Conservation (phyloP, 345 rosid species). For the Kandelia obovata region DNA sequence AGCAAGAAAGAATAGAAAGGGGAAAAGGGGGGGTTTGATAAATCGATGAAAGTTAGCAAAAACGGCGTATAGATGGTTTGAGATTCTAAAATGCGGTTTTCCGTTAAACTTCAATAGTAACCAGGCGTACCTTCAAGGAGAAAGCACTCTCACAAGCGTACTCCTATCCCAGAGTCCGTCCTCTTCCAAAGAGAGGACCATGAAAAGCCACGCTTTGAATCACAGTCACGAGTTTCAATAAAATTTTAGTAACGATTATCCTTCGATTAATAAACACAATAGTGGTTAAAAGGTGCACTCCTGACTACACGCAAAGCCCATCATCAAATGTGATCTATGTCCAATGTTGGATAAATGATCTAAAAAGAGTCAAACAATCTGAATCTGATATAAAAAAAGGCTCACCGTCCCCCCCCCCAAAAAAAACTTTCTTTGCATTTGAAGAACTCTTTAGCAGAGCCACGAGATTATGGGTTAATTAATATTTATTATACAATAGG, state of each 20-base stretch:
- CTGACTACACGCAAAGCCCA: too few species aligned
- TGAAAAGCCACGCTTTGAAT: conserved; percentile 44
- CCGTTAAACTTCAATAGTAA: conserved; percentile 35
- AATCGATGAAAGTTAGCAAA: neutral
- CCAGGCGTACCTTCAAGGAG: conserved; percentile 23
- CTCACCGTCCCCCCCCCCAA: too few species aligned
- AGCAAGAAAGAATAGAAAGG: neutral
- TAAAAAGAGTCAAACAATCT: too few species aligned
- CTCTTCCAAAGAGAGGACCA: conserved; percentile 21
- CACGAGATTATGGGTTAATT: too few species aligned
- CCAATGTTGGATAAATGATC: too few species aligned
- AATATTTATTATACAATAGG: too few species aligned
- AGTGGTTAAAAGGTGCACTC: too few species aligned
- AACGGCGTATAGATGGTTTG: neutral
- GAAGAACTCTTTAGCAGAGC: too few species aligned
- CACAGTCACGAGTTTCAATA: conserved; percentile 13
- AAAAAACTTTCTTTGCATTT: too few species aligned
- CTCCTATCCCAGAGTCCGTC: too few species aligned
- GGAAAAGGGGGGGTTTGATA: neutral
- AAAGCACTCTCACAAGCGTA: neutral
- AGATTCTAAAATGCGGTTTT: conserved; percentile 21
- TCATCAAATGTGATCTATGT: too few species aligned
- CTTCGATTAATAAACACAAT: neutral
- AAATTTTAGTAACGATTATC: neutral
- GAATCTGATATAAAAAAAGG: too few species aligned